Conservation (phyloP, 2,329 filamentous ascomycete species). For the Cytospora leucostoma region DNA sequence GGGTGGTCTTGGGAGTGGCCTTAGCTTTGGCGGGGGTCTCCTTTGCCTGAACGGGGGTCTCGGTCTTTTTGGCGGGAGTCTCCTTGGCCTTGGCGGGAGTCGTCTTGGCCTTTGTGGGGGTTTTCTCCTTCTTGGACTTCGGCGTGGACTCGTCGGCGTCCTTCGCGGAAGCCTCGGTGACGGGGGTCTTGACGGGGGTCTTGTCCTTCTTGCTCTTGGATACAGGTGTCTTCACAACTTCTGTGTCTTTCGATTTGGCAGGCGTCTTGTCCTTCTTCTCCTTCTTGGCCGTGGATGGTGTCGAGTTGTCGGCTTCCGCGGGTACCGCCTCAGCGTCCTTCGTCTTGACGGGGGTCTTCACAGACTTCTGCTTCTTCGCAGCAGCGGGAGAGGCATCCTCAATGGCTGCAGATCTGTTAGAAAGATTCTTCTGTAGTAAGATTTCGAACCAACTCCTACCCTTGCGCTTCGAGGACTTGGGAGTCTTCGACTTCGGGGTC, state of each 20-base stretch:
- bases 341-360: conserved; percentile 20
- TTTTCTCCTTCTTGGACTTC: conserved; percentile 26
- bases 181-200: conserved; percentile 21
- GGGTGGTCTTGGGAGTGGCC: conserved; percentile 12
- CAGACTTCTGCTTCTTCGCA: conserved; percentile 26
- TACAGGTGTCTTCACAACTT: background rate
- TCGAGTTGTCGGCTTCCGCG: conserved; percentile 9
- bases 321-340: conserved; percentile 11
- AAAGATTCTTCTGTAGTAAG: background rate
- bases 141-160: conserved; percentile 12
- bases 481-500: conserved; percentile 26
- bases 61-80: conserved; percentile 8
- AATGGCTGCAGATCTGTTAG: conserved; percentile 9
- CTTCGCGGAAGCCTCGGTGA: background rate
- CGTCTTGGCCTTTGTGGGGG: conserved; percentile 21
- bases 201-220: conserved; percentile 20
- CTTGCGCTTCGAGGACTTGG: conserved; percentile 26
- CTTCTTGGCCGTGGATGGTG: conserved; percentile 21
- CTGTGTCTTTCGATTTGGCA: background rate
- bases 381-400: conserved; percentile 26
- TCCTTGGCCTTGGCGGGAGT: background rate
- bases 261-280: conserved; percentile 10
- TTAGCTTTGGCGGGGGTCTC: conserved; percentile 1
- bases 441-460: conserved; percentile 9
- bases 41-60: background rate